Conservation (phyloP, 2,329 filamentous ascomycete species). For the Fusarium pininemorale region DNA sequence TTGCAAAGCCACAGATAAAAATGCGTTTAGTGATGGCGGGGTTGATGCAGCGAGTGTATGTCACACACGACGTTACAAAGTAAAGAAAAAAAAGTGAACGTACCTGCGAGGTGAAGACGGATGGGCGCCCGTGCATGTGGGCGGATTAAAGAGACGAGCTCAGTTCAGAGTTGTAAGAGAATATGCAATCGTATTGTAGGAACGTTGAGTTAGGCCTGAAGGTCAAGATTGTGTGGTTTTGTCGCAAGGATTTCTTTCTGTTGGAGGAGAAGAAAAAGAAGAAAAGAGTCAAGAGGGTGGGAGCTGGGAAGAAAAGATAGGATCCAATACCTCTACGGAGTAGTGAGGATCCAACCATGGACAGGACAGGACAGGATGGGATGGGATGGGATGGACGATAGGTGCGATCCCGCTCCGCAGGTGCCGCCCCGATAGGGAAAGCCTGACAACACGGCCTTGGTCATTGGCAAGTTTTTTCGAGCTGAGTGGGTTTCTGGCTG, state of each 20-base stretch:
- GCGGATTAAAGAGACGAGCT: constrained; percentile 60
- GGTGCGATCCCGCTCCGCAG: constrained; percentile 28
- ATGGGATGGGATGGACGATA: background rate
- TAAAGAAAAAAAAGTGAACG: constrained; percentile 21
- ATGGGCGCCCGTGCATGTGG: constrained; percentile 87
- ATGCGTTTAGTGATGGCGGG: constrained; percentile 29
- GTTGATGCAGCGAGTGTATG: constrained; percentile 7
- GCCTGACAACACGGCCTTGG: constrained; percentile 38
- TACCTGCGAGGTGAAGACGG: constrained; percentile 89
- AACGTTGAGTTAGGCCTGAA: constrained; percentile 15
- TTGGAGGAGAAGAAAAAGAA: constrained; percentile 15
- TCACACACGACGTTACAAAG: constrained; percentile 4
- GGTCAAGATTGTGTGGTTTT: background rate
- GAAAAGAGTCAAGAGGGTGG: constrained; percentile 23
- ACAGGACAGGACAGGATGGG: background rate
- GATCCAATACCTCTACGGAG: background rate
- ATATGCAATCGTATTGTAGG: constrained; percentile 21
- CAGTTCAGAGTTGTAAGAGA: constrained; percentile 40
- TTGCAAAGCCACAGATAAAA: constrained; percentile 19
- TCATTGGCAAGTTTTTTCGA: constrained; percentile 41
- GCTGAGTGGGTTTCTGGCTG: constrained; percentile 18
- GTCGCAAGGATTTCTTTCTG: constrained; percentile 34
- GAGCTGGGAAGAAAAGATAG: constrained; percentile 25
- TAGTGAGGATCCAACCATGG: background rate
- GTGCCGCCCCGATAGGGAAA: constrained; percentile 10